Evolutionary conservation across 345 rosid species (phyloP).

Genomic region (Corchorus capsularis): DNA sequence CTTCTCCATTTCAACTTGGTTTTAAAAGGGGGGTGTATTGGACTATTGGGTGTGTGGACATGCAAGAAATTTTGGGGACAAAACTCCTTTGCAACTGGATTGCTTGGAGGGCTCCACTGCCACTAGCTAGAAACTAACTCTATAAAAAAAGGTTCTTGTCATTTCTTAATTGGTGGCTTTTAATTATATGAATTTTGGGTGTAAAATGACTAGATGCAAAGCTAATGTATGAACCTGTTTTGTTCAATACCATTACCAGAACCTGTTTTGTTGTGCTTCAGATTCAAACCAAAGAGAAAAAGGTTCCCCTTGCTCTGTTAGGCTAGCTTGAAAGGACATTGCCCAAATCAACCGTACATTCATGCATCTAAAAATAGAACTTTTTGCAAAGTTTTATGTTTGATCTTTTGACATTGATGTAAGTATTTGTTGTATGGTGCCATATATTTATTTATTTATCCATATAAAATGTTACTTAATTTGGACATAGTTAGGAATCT

Average conservation of each 20-base stretch:
- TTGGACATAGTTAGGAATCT: too few species aligned
- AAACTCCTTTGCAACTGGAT: slow-evolving; percentile 16
- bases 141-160: neutral
- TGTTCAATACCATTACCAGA: too few species aligned
- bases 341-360: neutral
- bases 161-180: neutral
- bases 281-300: neutral
- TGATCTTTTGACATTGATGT: neutral
- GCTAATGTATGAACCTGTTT: neutral
- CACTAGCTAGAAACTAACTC: neutral
- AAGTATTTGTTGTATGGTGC: neutral
- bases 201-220: slow-evolving; percentile 11
- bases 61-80: slow-evolving; percentile 4
- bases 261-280: neutral
- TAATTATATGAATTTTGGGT: neutral
- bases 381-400: neutral
- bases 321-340: neutral
- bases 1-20: neutral
- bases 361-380: neutral
- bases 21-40: neutral
- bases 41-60: neutral
- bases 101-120: slow-evolving; percentile 20
- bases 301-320: neutral
- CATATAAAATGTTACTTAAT: neutral
- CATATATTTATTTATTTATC: neutral